phyloP scores from a whole-genome alignment of 2,329 filamentous ascomycete species.

The Fusarium xylarioides region DNA sequence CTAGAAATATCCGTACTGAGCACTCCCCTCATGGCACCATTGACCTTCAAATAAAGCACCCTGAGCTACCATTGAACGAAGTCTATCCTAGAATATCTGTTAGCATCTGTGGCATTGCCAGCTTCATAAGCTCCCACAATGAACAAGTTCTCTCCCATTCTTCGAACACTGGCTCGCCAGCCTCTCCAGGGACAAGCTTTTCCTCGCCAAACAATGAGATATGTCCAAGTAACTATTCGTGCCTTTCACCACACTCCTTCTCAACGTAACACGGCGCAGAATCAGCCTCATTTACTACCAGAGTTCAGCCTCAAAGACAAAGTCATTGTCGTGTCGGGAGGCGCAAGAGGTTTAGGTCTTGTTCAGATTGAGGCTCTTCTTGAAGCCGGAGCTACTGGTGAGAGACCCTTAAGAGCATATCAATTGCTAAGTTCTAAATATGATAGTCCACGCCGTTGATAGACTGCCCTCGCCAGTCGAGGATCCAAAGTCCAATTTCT shows the following conservation, averaged over 20 bases:
- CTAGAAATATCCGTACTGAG: background rate
- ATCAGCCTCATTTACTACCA: constrained; percentile 57
- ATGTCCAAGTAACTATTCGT: constrained; percentile 20
- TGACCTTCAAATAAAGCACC: constrained; percentile 15
- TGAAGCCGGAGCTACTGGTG: constrained; percentile 78
- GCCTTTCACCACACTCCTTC: constrained; percentile 35
- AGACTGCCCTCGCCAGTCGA: constrained; percentile 62
- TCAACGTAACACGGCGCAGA: constrained; percentile 23
- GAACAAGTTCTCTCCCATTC: constrained; percentile 40
- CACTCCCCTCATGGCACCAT: background rate
- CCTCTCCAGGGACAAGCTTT: constrained; percentile 19
- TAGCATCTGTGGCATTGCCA: background rate
- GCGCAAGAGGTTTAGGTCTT: constrained; percentile 78
- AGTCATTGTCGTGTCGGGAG: constrained; percentile 80
- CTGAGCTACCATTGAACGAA: background rate
- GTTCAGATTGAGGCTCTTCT: constrained; percentile 81
- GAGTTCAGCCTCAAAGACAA: constrained; percentile 81
- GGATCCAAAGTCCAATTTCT: constrained; percentile 65
- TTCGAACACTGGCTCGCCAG: constrained; percentile 33
- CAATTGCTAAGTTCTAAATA: constrained; percentile 6
- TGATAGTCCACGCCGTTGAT: constrained; percentile 73
- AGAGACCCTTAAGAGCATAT: background rate
- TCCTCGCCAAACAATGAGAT: constrained; percentile 12
- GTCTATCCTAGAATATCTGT: background rate
- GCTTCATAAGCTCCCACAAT: constrained; percentile 13